Conservation (phyloP, 352 stramenopile genomes). For the Thalassiosira ordinaria region DNA sequence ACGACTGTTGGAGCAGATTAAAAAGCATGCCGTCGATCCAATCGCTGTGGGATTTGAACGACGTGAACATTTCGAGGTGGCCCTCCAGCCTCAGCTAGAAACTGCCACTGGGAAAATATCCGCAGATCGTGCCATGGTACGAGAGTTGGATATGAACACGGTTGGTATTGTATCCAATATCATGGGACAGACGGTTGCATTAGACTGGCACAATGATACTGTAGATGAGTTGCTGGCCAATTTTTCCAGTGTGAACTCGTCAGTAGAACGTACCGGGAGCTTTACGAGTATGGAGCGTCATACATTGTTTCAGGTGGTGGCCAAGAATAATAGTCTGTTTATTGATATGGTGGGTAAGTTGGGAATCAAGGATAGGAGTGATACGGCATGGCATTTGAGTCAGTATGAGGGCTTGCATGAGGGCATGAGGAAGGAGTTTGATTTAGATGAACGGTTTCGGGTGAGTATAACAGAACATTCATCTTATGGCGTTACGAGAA, state of each 20-base stretch:
- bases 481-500: no score
- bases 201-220: slow-evolving; percentile 95
- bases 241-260: slow-evolving; percentile 93
- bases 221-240: slow-evolving; percentile 94
- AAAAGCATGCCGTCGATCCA: slow-evolving; percentile 57
- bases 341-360: slow-evolving; percentile 96
- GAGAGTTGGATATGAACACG: slow-evolving; percentile 88
- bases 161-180: slow-evolving; percentile 94
- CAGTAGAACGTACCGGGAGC: slow-evolving; percentile 73
- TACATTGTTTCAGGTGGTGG: slow-evolving; percentile 89
- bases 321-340: slow-evolving; percentile 95
- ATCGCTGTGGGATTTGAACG: slow-evolving; percentile 71
- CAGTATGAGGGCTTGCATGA: slow-evolving; percentile 92
- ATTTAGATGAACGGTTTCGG: slow-evolving; percentile 91
- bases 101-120: slow-evolving; percentile 64
- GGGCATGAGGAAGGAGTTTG: slow-evolving; percentile 88
- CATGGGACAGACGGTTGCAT: slow-evolving; percentile 93
- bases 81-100: slow-evolving; percentile 65
- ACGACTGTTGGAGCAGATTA: slow-evolving; percentile 70
- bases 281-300: slow-evolving; percentile 78
- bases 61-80: slow-evolving; percentile 79
- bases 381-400: slow-evolving; percentile 94
- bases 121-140: slow-evolving; percentile 78
- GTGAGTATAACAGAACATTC: slow-evolving; percentile 33
- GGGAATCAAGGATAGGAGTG: slow-evolving; percentile 94